Base-by-base conservation (phyloP, 345 rosid genomes). In the Mallotus nudiflorus region DNA sequence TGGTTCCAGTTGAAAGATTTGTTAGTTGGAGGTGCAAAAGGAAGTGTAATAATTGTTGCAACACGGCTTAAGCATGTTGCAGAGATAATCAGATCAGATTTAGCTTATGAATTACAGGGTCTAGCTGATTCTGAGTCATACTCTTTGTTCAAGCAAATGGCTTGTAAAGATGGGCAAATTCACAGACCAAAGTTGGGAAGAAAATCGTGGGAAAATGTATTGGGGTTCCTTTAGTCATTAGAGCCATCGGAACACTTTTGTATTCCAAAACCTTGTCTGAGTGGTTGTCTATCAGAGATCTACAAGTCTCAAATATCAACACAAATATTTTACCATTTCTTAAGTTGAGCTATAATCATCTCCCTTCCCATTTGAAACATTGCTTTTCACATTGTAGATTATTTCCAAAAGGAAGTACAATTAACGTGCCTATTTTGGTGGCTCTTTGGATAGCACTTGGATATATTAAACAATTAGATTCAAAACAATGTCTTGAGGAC, bases 331-430 rank as follows among this genome's bases (percentile, higher is more conserved):
- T 75, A 1, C 28, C 66, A 0, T 61, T 66, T 15, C 75, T 82
- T 1, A 65, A 33, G 54, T 62, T 78, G 29, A 82, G 82, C 31
- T 82, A 72, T 25, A 15, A 69, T 8, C 24, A 60, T 69, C 73
- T 84, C 3, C 65, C 85, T 11, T 44, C 71, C 0, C 75, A 65
- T 48, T n/a, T 81, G 31, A 81, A 73, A 54, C 77, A 49, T 8
- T 83, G 83, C 29, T 81, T 81, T 65, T 69, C 75, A 0, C 70
- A 53, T 37, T 81, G 83, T 25, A 58, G 75, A 1, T 44, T 82
- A 31, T 75, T 78, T 22, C 80, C 78, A 1, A 71, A 72, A 46
- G 78, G 37, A 27, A 6, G 35, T 37, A 42, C 10, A 3, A 57
- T 80, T 5, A 12, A 42, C 14, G 58, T 44, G 13, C 13, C 59